Base-by-base conservation (phyloP, 1,139 yeast genomes). In the Lodderomyces jiufengensis region DNA sequence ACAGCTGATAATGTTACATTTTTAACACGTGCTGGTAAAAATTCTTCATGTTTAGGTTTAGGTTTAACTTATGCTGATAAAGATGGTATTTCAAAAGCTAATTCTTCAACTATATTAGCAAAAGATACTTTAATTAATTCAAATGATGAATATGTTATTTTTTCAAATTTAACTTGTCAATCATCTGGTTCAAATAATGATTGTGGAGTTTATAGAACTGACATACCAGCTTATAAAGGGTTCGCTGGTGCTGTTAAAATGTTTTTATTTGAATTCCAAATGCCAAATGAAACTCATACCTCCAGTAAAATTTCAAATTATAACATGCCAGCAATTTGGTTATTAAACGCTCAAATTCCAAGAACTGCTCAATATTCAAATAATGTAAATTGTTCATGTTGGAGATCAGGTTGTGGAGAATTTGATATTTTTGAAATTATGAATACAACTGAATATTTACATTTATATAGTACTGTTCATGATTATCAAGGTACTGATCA, bases 401-500 rank as follows among this genome's bases (percentile, higher is more conserved):
- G 98, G 98, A 59, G 78, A 48, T 76, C 95, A 27, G 97, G 97
- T 34, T 92, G 98, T 66, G 97, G 97, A 61, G 98, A 92, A 69
- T 73, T 90, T 49, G 98, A 92, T 61, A 69, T 87, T 44, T 90
- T 90, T 52, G 98, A 92, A 71, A 66, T 66, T 30, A 63, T 61
- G 57, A 55, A 62, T 49, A 42, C 54, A 32, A 75, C 85, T 16
- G 78, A 78, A 46, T 62, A 73, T 27, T 61, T 59, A 42, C 69
- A 78, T 45, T 66, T 82, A 50, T 79, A 69, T 58, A 68, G 86
- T 20, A 79, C 88, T 15, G 62, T 82, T 55, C 92, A 83, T 54
- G 84, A 79, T 52, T 81, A 70, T 63, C 90, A 83, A 57, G 88
- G 88, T 26, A 73, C 78, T 31, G 80, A 63, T 38, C 68, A 74